These are phyloP conservation scores for Chloranthus sessilifolius DNA, from an alignment of 164 flowering plant genomes.

Conservation along the genomic window DNA sequence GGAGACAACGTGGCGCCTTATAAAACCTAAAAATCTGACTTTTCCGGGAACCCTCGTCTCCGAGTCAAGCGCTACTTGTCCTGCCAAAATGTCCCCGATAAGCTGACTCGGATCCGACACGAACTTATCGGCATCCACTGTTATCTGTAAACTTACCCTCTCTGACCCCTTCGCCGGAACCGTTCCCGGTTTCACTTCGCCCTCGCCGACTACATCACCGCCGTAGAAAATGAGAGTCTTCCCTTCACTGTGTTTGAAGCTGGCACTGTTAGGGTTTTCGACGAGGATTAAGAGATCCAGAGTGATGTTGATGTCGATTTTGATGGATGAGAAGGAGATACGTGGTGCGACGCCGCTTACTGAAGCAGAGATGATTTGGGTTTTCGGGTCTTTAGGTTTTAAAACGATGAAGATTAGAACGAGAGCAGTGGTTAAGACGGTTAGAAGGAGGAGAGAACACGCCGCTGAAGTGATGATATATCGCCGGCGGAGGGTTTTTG, in stretches of 20 bases:
- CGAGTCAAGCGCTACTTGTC: constrained; percentile 28
- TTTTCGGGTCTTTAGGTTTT: constrained; percentile 29
- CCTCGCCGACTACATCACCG: constrained; percentile 38
- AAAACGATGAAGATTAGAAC: constrained; percentile 44
- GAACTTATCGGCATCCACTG: constrained; percentile 26
- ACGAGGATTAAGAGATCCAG: constrained; percentile 24
- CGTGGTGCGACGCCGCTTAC: constrained; percentile 40
- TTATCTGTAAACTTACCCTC: constrained; percentile 2
- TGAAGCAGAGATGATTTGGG: constrained; percentile 26
- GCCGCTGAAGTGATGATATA: too few relatives aligned
- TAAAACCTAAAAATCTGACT: constrained; percentile 29
- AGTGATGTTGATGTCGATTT: constrained; percentile 45
- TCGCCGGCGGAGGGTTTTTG: too few relatives aligned
- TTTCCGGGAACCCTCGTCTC: constrained; percentile 37
- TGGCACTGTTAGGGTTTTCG: constrained; percentile 33
- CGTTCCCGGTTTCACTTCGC: constrained; percentile 27
- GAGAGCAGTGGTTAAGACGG: constrained; percentile 19
- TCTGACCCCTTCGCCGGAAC: constrained; percentile 34
- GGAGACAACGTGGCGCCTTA: constrained; percentile 30
- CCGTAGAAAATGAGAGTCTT: constrained; percentile 23
- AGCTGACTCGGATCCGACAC: constrained; percentile 12
- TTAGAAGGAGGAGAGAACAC: constrained; percentile 14
- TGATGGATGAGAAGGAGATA: constrained; percentile 26
- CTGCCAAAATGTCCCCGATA: constrained; percentile 29
- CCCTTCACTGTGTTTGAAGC: constrained; percentile 34